Conservation (phyloP, 2,329 filamentous ascomycete genomes). For the Cordyceps cateniannulata region DNA sequence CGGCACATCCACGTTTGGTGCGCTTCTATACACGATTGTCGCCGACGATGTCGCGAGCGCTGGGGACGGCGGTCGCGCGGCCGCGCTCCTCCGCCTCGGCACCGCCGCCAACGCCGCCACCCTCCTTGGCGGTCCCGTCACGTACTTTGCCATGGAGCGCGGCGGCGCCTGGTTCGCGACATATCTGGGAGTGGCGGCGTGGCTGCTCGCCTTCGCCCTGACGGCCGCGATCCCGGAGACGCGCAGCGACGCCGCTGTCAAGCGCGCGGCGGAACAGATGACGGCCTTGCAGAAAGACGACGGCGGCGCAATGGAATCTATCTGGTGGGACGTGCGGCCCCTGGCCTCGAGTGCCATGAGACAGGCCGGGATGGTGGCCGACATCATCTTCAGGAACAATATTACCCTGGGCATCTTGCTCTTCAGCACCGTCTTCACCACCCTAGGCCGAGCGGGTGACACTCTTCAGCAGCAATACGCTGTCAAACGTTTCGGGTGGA, state of each 20-base stretch:
- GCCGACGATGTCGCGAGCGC: conserved; percentile 12
- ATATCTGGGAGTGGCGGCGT: conserved; percentile 11
- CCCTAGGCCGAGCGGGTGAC: neutral
- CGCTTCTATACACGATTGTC: conserved; percentile 18
- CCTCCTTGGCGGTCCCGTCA: conserved; percentile 16
- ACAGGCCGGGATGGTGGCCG: neutral
- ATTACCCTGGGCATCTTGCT: conserved; percentile 1
- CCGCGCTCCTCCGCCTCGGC: conserved; percentile 16
- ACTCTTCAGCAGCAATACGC: conserved; percentile 8
- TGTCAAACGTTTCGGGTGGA: conserved; percentile 12
- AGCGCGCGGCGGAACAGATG: conserved; percentile 1
- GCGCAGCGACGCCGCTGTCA: neutral
- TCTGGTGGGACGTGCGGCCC: conserved; percentile 2
- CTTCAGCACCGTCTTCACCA: conserved; percentile 1
- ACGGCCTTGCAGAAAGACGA: neutral
- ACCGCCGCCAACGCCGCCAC: conserved; percentile 13
- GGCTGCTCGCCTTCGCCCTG: conserved; percentile 6
- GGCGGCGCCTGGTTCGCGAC: conserved; percentile 11
- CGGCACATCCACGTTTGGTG: conserved; percentile 15
- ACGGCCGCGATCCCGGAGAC: conserved; percentile 16
- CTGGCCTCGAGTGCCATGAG: neutral
- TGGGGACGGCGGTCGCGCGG: conserved; percentile 13
- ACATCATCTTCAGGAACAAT: neutral
- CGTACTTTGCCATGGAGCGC: conserved; percentile 15
- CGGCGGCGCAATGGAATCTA: neutral